Evolutionary conservation across 257 asterid genomes (phyloP), one percentile per base, ranked within the genome.

Genomic region (Coffea canephora): DNA sequence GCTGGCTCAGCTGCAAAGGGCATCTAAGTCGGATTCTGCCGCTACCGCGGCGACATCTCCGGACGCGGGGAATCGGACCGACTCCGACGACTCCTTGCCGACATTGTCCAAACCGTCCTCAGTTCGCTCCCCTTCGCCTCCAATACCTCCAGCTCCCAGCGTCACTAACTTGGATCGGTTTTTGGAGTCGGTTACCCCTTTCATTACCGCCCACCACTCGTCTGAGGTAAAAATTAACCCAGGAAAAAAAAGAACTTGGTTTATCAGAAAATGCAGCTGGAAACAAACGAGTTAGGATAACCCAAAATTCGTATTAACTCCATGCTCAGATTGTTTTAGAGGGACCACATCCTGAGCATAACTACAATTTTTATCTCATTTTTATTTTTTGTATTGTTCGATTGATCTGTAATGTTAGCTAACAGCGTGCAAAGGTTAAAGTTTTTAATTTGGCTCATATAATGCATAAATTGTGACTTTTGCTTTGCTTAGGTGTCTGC

Each of bases 141-240:
- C 87, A 12, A 66, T 19, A 78, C 82, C 79, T 57, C 81, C 54
- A 77, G 73, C 77, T 8, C 13, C 55, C 78, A 81, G 74, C 66
- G 77, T 79, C n/a, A 88, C 96, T 3, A 91, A 94, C 88, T 87
- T 92, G 55, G 98, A 90, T 84, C 91, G 94, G 19, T 82, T 92
- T 82, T 81, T 90, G 88, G 91, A 89, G 61, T 85, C 97, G 34
- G 91, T 91, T 54, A 82, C 94, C 82, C 94, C 95, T 1, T 82
- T 71, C 45, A 78, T 92, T 48, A 77, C 81, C 72, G 95, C 90
- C 69, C 88, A 76, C 73, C 73, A 54, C 72, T 82, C 59, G 15
- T 46, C 91, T 69, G 94, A 90, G 98, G 98, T 94, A 89, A 79
- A 68, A 9, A 72, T 39, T 4, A 39, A 39, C 43, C 34, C 34